phyloP scores from a whole-genome alignment of 768 basidiomycete species.

The Suillus plorans region DNA sequence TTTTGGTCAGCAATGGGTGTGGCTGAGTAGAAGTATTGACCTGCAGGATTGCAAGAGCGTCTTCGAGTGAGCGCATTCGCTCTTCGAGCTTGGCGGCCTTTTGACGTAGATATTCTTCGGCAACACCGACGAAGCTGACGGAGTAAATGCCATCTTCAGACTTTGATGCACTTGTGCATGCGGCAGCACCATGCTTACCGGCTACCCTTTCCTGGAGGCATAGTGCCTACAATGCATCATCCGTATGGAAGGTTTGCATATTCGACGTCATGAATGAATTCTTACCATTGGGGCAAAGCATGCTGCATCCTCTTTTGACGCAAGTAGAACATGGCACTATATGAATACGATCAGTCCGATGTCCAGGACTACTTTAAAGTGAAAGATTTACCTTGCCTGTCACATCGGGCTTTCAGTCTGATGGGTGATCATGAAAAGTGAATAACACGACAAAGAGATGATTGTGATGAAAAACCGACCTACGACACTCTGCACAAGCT shows the following conservation, averaged over 20 bases:
- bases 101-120: constrained; percentile 51
- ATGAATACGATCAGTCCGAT: constrained; percentile 18
- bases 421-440: neutral
- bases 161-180: neutral
- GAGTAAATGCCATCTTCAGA: neutral
- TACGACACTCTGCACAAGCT: constrained; percentile 32
- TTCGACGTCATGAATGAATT: constrained; percentile 3
- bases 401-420: constrained; percentile 29
- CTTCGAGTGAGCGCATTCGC: constrained; percentile 53
- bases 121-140: constrained; percentile 49
- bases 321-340: constrained; percentile 42
- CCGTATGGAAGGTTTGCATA: neutral
- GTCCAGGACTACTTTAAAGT: constrained; percentile 7
- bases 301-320: constrained; percentile 47
- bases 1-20: constrained; percentile 42
- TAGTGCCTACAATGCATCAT: constrained; percentile 38
- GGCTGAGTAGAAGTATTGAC: constrained; percentile 35
- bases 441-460: neutral
- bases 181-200: constrained; percentile 33
- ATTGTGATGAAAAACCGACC: constrained; percentile 15
- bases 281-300: constrained; percentile 52
- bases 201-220: constrained; percentile 56
- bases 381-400: constrained; percentile 20
- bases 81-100: constrained; percentile 47
- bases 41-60: constrained; percentile 50